A percentile compares a stretch with the other conserved stretches of the same genome.
Evolutionary conservation across 257 asterid species (phyloP).

Genomic region (Capsicum rhomboideum): DNA sequence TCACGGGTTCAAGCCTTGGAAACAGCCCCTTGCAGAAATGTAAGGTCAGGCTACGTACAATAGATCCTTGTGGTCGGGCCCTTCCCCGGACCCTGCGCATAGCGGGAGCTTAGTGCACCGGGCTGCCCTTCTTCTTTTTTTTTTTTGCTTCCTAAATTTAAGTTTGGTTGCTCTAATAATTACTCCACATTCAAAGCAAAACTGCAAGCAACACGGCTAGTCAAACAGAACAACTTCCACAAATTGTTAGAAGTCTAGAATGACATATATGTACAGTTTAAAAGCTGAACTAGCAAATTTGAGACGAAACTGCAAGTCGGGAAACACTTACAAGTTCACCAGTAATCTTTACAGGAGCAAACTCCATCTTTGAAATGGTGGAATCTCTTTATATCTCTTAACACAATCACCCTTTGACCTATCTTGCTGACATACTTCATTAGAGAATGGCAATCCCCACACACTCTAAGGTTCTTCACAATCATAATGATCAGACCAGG

Average conservation of each 20-base stretch:
- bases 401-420: constrained; percentile 24
- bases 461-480: constrained; percentile 34
- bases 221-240: neutral
- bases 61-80: too few relatives aligned
- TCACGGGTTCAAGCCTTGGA: too few relatives aligned
- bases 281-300: neutral
- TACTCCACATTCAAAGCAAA: neutral
- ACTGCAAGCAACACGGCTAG: neutral
- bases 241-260: neutral
- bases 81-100: too few relatives aligned
- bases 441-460: constrained; percentile 37
- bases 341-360: constrained; percentile 36
- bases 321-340: constrained; percentile 19
- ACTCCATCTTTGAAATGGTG: constrained; percentile 36
- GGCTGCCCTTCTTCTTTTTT: too few relatives aligned
- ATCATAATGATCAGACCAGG: constrained; percentile 18
- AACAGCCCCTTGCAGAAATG: too few relatives aligned
- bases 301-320: neutral
- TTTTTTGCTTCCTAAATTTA: too few relatives aligned
- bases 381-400: constrained; percentile 35
- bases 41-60: too few relatives aligned
- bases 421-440: constrained; percentile 26
- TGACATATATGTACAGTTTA: neutral
- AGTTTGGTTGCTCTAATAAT: neutral
- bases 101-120: too few relatives aligned